Evolutionary conservation across 2,329 filamentous ascomycete species (phyloP).

Genomic region (Colletotrichum chrysophilum): DNA sequence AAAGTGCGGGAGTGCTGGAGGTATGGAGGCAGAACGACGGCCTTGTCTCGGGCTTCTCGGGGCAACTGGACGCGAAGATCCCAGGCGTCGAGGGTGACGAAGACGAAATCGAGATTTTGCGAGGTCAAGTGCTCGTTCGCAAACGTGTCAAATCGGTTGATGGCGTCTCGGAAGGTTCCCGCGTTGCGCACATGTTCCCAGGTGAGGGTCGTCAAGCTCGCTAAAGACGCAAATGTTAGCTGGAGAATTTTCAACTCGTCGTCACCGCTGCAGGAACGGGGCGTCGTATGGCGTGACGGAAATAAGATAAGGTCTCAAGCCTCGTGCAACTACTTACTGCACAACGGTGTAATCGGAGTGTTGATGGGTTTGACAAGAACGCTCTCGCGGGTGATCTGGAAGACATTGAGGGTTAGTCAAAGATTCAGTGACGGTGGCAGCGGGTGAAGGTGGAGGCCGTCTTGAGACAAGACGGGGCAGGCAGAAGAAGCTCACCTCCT

Average conservation of each 20-base stretch:
- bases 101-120: conserved; percentile 95
- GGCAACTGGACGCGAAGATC: conserved; percentile 97
- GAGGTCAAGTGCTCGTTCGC: conserved; percentile 88
- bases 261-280: conserved; percentile 2
- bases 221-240: conserved; percentile 51
- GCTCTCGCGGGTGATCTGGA: conserved; percentile 89
- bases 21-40: conserved; percentile 94
- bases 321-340: conserved; percentile 75
- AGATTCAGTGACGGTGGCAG: conserved; percentile 11
- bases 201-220: conserved; percentile 94
- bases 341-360: conserved; percentile 96
- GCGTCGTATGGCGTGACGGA: conserved; percentile 10
- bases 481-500: conserved; percentile 73
- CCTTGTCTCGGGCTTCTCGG: conserved; percentile 96
- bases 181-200: conserved; percentile 99
- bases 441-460: conserved; percentile 5
- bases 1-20: conserved; percentile 98
- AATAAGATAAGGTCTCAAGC: conserved; percentile 12
- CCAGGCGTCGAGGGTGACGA: conserved; percentile 98
- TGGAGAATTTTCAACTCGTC: conserved; percentile 28
- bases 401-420: conserved; percentile 16
- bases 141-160: conserved; percentile 93
- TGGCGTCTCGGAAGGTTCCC: conserved; percentile 95
- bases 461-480: background rate
- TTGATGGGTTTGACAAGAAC: conserved; percentile 98